Conservation (phyloP, 371 early-diverging fungal genomes). For the Catenaria anguillulae region DNA sequence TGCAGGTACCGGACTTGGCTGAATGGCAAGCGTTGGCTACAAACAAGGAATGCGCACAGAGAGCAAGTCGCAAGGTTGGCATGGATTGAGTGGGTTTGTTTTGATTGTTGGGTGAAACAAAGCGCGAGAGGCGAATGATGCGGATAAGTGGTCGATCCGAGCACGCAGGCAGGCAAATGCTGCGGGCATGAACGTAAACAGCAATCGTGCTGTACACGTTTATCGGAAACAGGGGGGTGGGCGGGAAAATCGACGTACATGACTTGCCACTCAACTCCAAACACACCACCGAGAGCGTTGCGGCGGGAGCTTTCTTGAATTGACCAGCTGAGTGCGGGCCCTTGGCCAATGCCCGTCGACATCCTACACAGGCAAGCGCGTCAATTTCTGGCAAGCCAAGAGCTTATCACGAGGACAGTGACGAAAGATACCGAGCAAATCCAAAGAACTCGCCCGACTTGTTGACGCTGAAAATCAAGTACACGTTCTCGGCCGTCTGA, state of each 20-base stretch:
- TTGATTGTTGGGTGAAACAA: too few relatives aligned
- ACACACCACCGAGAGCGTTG: conserved; percentile 13
- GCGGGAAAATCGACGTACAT: conserved; percentile 14
- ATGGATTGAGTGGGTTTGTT: background rate
- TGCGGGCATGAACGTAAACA: too few relatives aligned
- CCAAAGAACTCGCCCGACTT: conserved; percentile 41
- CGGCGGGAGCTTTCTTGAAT: conserved; percentile 7
- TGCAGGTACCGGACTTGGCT: conserved; percentile 24
- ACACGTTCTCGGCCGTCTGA: conserved; percentile 28
- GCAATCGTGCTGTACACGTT: too few relatives aligned
- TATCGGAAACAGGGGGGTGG: background rate
- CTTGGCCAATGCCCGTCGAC: background rate
- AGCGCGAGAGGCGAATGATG: too few relatives aligned
- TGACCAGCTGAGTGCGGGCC: conserved; percentile 9
- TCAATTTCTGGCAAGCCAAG: background rate
- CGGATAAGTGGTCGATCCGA: too few relatives aligned
- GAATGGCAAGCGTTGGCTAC: conserved; percentile 32
- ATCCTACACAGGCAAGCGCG: background rate
- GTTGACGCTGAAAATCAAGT: conserved; percentile 37
- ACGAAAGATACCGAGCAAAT: conserved; percentile 23
- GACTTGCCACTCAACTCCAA: conserved; percentile 22
- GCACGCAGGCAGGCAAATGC: too few relatives aligned
- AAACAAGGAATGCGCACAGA: conserved; percentile 6
- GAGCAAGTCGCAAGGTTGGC: background rate
- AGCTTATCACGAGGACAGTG: background rate